These are phyloP conservation scores for Spathaspora gorwiae DNA, from an alignment of 805 yeast species.

Conservation along the genomic window DNA sequence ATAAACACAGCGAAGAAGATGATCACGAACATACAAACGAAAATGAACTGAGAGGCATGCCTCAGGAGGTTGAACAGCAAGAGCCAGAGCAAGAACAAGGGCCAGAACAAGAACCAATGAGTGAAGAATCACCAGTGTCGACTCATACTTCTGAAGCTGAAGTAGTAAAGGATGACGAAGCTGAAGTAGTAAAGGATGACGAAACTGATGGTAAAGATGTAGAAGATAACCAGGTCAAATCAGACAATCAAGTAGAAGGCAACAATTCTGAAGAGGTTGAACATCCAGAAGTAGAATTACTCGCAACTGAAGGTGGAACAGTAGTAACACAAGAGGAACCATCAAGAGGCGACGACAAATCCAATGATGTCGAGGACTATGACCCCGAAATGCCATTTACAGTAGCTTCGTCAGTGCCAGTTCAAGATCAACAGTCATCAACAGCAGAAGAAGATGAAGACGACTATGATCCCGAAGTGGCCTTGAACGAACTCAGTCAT, in stretches of 20 bases:
- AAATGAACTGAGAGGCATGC: background rate
- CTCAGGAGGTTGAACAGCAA: background rate
- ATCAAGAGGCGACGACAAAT: background rate
- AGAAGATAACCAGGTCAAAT: background rate
- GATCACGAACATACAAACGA: background rate
- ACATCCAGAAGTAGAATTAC: background rate
- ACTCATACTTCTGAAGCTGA: too few relatives aligned
- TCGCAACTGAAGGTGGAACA: background rate
- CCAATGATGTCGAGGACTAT: slow-evolving; percentile 7
- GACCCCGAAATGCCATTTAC: slow-evolving; percentile 7
- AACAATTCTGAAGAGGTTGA: background rate
- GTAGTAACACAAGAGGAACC: background rate
- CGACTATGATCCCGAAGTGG: slow-evolving; percentile 26
- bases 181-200: too few relatives aligned
- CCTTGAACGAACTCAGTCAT: slow-evolving; percentile 5
- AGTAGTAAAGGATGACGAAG: background rate
- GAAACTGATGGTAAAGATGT: slow-evolving; percentile 7
- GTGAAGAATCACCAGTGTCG: background rate
- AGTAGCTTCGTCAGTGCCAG: background rate
- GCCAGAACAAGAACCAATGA: background rate
- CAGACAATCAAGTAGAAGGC: background rate
- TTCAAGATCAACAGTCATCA: too few relatives aligned
- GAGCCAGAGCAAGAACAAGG: slow-evolving; percentile 1
- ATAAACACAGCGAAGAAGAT: background rate
- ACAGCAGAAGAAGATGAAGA: slow-evolving; percentile 17